These are phyloP conservation scores for Starmera quercuum DNA, from an alignment of 805 yeast genomes.

Conservation along the genomic window DNA sequence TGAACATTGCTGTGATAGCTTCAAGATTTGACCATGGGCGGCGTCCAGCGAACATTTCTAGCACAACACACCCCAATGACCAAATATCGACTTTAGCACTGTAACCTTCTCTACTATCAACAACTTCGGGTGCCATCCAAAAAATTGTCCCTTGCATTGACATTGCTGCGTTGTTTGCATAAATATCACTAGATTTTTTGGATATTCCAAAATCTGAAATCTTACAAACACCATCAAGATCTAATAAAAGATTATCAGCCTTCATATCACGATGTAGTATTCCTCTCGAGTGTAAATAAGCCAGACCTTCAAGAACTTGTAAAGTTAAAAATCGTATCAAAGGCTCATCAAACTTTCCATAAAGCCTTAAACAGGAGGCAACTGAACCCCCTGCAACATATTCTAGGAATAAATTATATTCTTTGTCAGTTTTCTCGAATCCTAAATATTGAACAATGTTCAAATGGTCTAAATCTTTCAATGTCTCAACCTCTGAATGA, in stretches of 20 bases:
- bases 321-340: conserved; percentile 64
- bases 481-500: conserved; percentile 83
- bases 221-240: conserved; percentile 88
- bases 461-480: conserved; percentile 88
- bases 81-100: conserved; percentile 97
- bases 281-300: conserved; percentile 83
- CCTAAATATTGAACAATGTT: conserved; percentile 96
- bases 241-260: conserved; percentile 85
- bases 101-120: conserved; percentile 87
- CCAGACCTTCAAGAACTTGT: conserved; percentile 77
- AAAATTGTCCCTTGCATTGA: conserved; percentile 98
- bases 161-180: conserved; percentile 89
- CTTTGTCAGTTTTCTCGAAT: conserved; percentile 66
- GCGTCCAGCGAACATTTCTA: conserved; percentile 96
- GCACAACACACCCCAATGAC: conserved; percentile 95
- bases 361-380: conserved; percentile 72
- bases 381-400: conserved; percentile 98
- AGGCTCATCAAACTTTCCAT: conserved; percentile 79
- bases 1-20: conserved; percentile 90
- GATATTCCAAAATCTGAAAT: conserved; percentile 97
- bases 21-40: conserved; percentile 97
- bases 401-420: conserved; percentile 83
- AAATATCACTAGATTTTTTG: conserved; percentile 75
- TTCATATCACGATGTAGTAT: conserved; percentile 91
- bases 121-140: conserved; percentile 99